Evolutionary conservation across 768 basidiomycete species (phyloP).

Genomic region (Crucibulum laeve): DNA sequence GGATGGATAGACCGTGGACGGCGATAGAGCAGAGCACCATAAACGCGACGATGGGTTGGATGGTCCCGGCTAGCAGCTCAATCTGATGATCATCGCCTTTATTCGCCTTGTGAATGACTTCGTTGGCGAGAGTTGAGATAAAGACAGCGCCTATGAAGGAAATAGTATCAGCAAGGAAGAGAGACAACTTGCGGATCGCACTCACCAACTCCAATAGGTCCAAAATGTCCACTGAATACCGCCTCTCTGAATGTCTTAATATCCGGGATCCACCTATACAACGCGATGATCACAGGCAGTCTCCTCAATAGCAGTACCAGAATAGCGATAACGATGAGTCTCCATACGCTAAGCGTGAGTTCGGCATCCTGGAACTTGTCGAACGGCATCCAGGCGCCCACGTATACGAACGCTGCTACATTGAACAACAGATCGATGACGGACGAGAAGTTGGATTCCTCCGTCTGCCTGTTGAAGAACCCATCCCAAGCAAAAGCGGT

Average conservation of each 20-base stretch:
- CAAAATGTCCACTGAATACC: constrained; percentile 93
- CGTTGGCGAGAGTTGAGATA: constrained; percentile 79
- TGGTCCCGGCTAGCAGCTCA: constrained; percentile 63
- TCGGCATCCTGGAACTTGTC: constrained; percentile 61
- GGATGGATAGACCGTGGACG: constrained; percentile 88
- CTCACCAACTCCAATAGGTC: constrained; percentile 76
- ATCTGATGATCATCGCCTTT: constrained; percentile 50
- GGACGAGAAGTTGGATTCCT: constrained; percentile 92
- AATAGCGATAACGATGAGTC: constrained; percentile 79
- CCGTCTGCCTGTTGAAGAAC: constrained; percentile 90
- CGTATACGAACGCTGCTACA: constrained; percentile 90
- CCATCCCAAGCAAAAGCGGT: constrained; percentile 97
- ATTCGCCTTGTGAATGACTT: constrained; percentile 42
- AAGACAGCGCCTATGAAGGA: constrained; percentile 72
- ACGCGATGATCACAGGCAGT: constrained; percentile 75
- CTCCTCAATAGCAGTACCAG: constrained; percentile 79
- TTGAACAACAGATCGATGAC: constrained; percentile 97
- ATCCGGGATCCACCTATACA: constrained; percentile 94
- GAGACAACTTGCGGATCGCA: constrained; percentile 3
- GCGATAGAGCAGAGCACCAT: constrained; percentile 91
- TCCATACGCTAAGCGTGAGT: constrained; percentile 75
- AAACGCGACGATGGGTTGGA: constrained; percentile 93
- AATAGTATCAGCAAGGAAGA: neutral
- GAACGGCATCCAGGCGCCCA: constrained; percentile 98
- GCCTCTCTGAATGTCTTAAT: constrained; percentile 94